Base-by-base conservation (phyloP, 2,329 filamentous ascomycete genomes). In the Monilinia fructigena region DNA sequence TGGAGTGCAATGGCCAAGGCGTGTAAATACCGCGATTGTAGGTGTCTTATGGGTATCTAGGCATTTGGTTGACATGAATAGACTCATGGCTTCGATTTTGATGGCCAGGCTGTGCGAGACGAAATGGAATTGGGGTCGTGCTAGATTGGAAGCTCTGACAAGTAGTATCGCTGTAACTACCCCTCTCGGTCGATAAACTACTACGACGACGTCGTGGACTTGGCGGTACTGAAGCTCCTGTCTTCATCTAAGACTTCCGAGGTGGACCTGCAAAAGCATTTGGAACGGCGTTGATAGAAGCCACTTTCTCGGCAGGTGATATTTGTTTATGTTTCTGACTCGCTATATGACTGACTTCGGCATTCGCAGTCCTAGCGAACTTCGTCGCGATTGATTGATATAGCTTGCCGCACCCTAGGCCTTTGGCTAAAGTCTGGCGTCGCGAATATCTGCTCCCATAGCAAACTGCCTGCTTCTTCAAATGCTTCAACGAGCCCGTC, bases 381-480 rank as follows among this genome's bases (percentile, higher is more conserved):
- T 12, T 38, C n/a, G 18, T 38, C 7, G 31, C 14, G 14, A 16
- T 35, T 20, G n/a, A 60, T 50, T 20, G n/a, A 60, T 50, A 14
- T 5, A 16, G 10, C 14, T 26, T 28, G 31, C 2, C 48, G 12
- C 28, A 5, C 18, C 2, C 58, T 26, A 6, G 45, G 58, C 1
- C 3, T 23, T 3, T 50, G 58, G 35, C 45, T 61, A 16, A 48
- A 56, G 56, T 45, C 28, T 18, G 48, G 65, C 18, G 28, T 3
- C 1, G 38, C 40, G 16, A 55, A 63, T 18, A 61, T 42, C 28
- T 67, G 65, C n/a, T 28, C 23, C 67, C 67, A 70, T 3, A 70
- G 45, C 3, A 70, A 23, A 16, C 38, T 47, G 3, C 68, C 67
- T 16, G 68, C 67, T 66, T 70, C 67, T 50, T 70, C 65, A 1